Evolutionary conservation across 1,139 yeast genomes (phyloP).

Genomic region (Petasospora rhodanensis): DNA sequence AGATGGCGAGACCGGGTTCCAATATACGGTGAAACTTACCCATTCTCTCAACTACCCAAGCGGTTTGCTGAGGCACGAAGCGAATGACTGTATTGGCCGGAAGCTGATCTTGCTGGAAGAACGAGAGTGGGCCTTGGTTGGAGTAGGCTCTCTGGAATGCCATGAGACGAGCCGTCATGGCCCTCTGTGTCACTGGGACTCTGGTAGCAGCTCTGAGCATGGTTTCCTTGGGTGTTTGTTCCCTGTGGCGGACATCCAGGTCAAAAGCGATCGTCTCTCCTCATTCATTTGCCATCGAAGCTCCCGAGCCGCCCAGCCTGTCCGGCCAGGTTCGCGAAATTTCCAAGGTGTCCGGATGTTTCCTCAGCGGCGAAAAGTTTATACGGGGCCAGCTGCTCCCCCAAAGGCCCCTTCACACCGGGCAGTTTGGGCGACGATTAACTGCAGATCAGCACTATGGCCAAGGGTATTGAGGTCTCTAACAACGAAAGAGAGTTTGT

Average conservation of each 20-base stretch:
- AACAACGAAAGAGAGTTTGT: constrained; percentile 60
- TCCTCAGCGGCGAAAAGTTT: not conserved
- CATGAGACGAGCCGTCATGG: too few relatives aligned
- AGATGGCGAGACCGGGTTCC: constrained; percentile 72
- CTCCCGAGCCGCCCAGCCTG: not conserved
- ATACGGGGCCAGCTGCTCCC: too few relatives aligned
- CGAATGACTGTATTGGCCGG: constrained; percentile 72
- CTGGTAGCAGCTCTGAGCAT: constrained; percentile 1
- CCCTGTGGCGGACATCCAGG: too few relatives aligned
- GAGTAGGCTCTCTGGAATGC: too few relatives aligned
- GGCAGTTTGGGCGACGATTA: too few relatives aligned
- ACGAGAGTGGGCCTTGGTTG: constrained; percentile 35
- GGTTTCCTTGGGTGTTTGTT: too few relatives aligned
- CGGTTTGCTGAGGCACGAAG: constrained; percentile 88
- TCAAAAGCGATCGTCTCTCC: too few relatives aligned
- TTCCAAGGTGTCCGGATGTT: constrained; percentile 7
- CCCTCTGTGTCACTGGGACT: not conserved
- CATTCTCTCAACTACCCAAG: constrained; percentile 91
- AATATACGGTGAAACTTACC: constrained; percentile 71
- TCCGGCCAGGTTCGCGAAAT: not conserved
- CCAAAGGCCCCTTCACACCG: too few relatives aligned
- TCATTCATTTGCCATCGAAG: too few relatives aligned
- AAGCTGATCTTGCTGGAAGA: constrained; percentile 60
- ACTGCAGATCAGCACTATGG: too few relatives aligned
- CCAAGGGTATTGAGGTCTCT: constrained; percentile 58